Evolutionary conservation across 2,329 filamentous ascomycete species (phyloP).

Genomic region (Albifimbria verrucaria): DNA sequence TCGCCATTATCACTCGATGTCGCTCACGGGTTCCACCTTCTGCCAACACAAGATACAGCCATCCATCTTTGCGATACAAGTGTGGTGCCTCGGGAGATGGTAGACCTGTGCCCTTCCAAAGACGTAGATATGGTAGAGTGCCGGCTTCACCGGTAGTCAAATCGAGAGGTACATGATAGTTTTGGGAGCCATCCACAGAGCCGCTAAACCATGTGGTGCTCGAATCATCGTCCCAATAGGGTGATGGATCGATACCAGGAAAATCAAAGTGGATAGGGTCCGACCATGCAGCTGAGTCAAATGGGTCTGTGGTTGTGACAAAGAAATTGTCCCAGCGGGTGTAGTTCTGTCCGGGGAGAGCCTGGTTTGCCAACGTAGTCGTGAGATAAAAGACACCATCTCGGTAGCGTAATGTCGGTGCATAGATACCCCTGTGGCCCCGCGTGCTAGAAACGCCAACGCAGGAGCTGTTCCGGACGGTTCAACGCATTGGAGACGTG

Average conservation of each 20-base stretch:
- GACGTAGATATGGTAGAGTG: slow-evolving; percentile 20
- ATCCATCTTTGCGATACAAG: slow-evolving; percentile 39
- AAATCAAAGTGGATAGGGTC: slow-evolving; percentile 22
- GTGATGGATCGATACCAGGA: slow-evolving; percentile 15
- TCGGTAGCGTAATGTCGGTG: slow-evolving; percentile 40
- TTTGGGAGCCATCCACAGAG: slow-evolving; percentile 3
- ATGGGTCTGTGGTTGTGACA: slow-evolving; percentile 37
- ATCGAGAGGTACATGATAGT: slow-evolving; percentile 24
- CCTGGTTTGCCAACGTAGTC: slow-evolving; percentile 35
- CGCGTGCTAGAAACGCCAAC: slow-evolving; percentile 16
- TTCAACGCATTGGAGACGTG: slow-evolving; percentile 23
- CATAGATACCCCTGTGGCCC: slow-evolving; percentile 43
- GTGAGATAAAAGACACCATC: slow-evolving; percentile 42
- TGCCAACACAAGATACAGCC: slow-evolving; percentile 46
- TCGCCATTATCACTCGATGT: slow-evolving; percentile 41
- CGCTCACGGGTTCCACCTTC: slow-evolving; percentile 42
- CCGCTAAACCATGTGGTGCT: slow-evolving; percentile 32
- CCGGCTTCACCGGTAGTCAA: slow-evolving; percentile 30
- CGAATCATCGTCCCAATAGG: slow-evolving; percentile 16
- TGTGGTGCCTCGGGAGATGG: slow-evolving; percentile 41
- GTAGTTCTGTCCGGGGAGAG: slow-evolving; percentile 22
- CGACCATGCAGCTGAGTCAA: slow-evolving; percentile 34
- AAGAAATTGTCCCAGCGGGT: slow-evolving; percentile 27
- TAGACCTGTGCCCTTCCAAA: slow-evolving; percentile 44
- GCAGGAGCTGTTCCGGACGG: slow-evolving; percentile 37